Base-by-base conservation (phyloP, 2,329 filamentous ascomycete genomes). In the Botrytis squamosa region DNA sequence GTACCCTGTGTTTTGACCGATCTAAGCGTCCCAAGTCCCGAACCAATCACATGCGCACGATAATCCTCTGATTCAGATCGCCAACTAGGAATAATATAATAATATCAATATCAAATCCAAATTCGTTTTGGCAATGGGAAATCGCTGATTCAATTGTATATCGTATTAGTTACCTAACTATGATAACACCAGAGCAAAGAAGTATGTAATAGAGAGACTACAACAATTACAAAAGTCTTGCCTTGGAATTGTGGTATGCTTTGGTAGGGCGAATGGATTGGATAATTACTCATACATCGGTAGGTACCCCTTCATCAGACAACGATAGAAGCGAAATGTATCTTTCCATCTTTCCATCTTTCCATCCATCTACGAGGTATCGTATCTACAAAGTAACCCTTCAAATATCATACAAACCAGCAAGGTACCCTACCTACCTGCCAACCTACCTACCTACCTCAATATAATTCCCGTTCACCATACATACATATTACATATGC, bases 31-130 rank as follows among this genome's bases (percentile, higher is more conserved):
- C n/a, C 42, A 22, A 65, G 62, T 46, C 62, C 62, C 62, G 62
- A 25, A 22, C 62, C 40, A 65, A 65, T 65, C 62, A 65, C 20
- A 42, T 12, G 8, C 20, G 1, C 18, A 44, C 62, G 62, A 64
- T 65, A 46, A 40, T 44, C 25, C 25, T 33, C n/a, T 33, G 40
- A 65, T 65, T 29, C 20, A 46, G 62, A 65, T 65, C 62, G 42
- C 46, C 62, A 44, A 46, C 40, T 20, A 62, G 59, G 59, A 62
- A 42, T 42, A 63, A 42, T 49, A 44, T 65, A 62, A 42, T 42
- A 63, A 42, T 49, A 44, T 65, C 40, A 65, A 65, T 33, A 65
- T 46, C 62, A 65, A 65, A 65, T 65, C 62, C 40, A 4, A 65
- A 46, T 22, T 46, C 9, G 25, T 52, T n/a, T 14, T 14, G 6